Evolutionary conservation across 257 asterid genomes (phyloP).

Genomic region (Leptodermis oblonga): DNA sequence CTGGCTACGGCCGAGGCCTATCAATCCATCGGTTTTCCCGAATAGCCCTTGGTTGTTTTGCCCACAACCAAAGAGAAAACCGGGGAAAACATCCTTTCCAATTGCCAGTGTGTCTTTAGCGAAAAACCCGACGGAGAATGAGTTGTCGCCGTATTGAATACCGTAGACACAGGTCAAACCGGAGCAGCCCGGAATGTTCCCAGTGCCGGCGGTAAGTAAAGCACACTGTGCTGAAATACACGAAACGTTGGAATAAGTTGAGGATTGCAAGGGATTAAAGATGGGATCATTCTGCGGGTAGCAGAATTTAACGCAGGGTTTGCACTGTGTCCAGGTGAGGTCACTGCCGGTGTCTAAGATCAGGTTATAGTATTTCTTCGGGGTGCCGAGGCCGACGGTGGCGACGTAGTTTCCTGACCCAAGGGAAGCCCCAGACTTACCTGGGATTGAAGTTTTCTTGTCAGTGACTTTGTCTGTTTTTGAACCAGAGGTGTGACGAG

Average conservation of each 20-base stretch:
- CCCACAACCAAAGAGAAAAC: slow-evolving; percentile 72
- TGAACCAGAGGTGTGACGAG: slow-evolving; percentile 15
- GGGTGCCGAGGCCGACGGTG: slow-evolving; percentile 62
- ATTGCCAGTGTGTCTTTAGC: slow-evolving; percentile 49
- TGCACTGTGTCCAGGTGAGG: slow-evolving; percentile 84
- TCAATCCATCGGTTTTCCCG: slow-evolving; percentile 54
- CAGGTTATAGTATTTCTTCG: slow-evolving; percentile 34
- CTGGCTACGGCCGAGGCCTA: slow-evolving; percentile 63
- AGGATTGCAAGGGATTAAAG: slow-evolving; percentile 47
- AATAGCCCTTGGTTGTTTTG: slow-evolving; percentile 61
- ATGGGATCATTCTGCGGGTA: slow-evolving; percentile 56
- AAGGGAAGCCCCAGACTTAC: slow-evolving; percentile 37
- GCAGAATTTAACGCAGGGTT: slow-evolving; percentile 52
- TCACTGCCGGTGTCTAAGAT: slow-evolving; percentile 83
- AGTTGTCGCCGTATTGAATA: slow-evolving; percentile 52
- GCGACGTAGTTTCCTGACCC: slow-evolving; percentile 66
- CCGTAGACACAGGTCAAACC: slow-evolving; percentile 45
- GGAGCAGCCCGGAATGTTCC: slow-evolving; percentile 37
- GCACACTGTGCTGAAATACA: slow-evolving; percentile 46
- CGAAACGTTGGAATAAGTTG: slow-evolving; percentile 47
- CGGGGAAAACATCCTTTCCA: slow-evolving; percentile 34
- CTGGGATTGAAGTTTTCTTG: slow-evolving; percentile 35
- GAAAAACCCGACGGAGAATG: slow-evolving; percentile 52
- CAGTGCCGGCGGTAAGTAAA: slow-evolving; percentile 39
- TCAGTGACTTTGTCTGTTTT: not conserved